Percentiles rank a stretch among this genome's conserved stretches.
Evolutionary conservation across 2,329 filamentous ascomycete species (phyloP).

Genomic region (Penicillium aurantiogriseum): DNA sequence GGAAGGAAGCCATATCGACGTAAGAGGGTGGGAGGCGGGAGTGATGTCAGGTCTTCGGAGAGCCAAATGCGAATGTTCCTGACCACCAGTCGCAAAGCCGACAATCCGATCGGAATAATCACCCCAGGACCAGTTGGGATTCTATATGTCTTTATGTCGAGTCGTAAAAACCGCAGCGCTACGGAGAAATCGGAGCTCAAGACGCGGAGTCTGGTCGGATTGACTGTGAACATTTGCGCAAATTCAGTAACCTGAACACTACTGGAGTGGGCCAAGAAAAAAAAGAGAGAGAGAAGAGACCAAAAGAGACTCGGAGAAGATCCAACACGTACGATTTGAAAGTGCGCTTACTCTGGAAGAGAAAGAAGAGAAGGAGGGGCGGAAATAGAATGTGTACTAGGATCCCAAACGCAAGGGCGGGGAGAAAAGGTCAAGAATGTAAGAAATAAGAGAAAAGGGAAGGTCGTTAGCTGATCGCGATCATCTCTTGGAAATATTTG

Average conservation of each 20-base stretch:
- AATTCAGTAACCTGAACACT: conserved; percentile 7
- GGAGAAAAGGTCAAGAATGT: conserved; percentile 7
- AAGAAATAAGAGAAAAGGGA: conserved; percentile 14
- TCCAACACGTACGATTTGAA: conserved; percentile 11
- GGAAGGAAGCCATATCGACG: conserved; percentile 55
- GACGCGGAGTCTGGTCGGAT: conserved; percentile 15
- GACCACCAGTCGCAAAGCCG: conserved; percentile 23
- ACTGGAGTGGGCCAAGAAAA: conserved; percentile 5
- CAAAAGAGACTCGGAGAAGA: background rate
- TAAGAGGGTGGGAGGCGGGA: conserved; percentile 22
- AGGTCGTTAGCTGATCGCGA: conserved; percentile 21
- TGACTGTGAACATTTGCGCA: conserved; percentile 25
- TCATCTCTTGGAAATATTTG: conserved; percentile 15
- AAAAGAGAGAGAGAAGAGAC: background rate
- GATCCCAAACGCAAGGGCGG: conserved; percentile 20
- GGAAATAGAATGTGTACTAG: conserved; percentile 11
- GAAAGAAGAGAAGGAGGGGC: conserved; percentile 4
- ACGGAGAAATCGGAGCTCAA: conserved; percentile 16
- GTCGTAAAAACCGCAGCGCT: conserved; percentile 17
- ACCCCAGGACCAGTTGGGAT: conserved; percentile 12
- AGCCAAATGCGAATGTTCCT: conserved; percentile 16
- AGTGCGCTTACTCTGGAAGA: conserved; percentile 7
- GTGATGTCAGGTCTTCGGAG: conserved; percentile 29
- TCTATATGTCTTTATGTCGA: conserved; percentile 14
- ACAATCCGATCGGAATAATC: conserved; percentile 21